Evolutionary conservation across 352 stramenopile species (phyloP).

Genomic region (Globisporangium recalcitrans): DNA sequence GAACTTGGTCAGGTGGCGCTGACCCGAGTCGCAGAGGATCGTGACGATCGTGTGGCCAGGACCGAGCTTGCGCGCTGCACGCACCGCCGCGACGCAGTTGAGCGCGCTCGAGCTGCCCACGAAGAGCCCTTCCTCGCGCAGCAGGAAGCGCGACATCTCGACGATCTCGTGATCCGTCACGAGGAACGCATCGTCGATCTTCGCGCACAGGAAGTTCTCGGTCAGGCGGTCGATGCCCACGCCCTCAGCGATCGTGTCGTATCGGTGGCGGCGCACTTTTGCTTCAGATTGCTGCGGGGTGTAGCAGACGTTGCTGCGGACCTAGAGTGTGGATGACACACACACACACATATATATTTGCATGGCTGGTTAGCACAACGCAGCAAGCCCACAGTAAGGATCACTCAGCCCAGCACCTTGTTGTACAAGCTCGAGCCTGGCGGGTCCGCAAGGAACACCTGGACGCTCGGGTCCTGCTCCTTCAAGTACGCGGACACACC

Average conservation of each 20-base stretch:
- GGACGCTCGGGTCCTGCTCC: conserved; percentile 72
- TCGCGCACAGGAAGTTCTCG: conserved; percentile 91
- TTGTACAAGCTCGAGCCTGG: conserved; percentile 96
- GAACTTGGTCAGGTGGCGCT: conserved; percentile 88
- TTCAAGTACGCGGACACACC: conserved; percentile 94
- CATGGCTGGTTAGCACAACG: background rate
- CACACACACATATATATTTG: background rate
- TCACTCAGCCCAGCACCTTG: conserved; percentile 46
- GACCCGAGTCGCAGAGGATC: conserved; percentile 85
- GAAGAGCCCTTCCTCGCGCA: conserved; percentile 95
- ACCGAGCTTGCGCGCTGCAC: conserved; percentile 64
- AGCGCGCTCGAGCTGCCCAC: conserved; percentile 88
- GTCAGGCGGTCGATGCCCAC: conserved; percentile 97
- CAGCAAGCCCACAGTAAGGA: background rate
- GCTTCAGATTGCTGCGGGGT: conserved; percentile 91
- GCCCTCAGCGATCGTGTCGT: conserved; percentile 95
- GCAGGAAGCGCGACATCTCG: conserved; percentile 95
- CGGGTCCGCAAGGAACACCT: conserved; percentile 95
- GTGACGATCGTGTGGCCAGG: conserved; percentile 83
- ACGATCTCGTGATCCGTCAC: conserved; percentile 95
- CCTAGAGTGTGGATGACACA: conserved; percentile 19
- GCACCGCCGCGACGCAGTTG: conserved; percentile 83
- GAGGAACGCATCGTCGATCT: conserved; percentile 84
- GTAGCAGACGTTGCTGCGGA: conserved; percentile 94
- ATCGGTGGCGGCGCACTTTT: conserved; percentile 88